Evolutionary conservation across 768 basidiomycete genomes (phyloP), one percentile per base, ranked within the genome.

Genomic region (Xanthoconium stramineum): DNA sequence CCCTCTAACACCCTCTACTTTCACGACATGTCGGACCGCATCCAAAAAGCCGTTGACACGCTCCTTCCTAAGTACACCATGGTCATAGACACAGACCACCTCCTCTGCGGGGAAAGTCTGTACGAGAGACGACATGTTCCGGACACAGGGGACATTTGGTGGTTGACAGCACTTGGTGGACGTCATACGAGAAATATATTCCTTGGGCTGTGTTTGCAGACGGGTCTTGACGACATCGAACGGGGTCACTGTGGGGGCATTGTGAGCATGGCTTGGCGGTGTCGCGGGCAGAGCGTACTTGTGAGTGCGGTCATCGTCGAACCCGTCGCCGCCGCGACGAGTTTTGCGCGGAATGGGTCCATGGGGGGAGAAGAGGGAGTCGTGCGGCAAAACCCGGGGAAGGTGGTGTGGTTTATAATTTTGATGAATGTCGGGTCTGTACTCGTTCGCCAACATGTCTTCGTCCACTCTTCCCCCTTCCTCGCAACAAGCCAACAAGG

Each of bases 171-270:
- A 91, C 58, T 76, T 76, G 66, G 80, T 78, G 36, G 73, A 70
- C 12, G 83, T 78, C 49, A 80, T 78, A 55, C 76, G 78, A 53
- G 82, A 78, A 29, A 83, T 76, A 45, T 72, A 78, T 54, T 70
- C 77, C 58, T 70, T 75, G n/a, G 86, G 87, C 69, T 91, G 94
- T 0, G 97, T 98, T 71, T 99, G 97, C 17, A 99, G 76, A 30
- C 97, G 85, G 13, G 96, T 98, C 72, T 98, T 98, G 62, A 98
- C 82, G 52, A 99, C 94, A 73, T 99, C 97, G 71, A 99, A 99
- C 4, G 97, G 97, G 3, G 96, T 98, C 97, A 99, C 96, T 98
- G 55, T 33, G 33, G 51, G 40, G n/a, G 2, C 10, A 15, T n/a
- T 5, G 52, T 65, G 57, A 55, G 61, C 6, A 56, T 7, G 49